These are phyloP conservation scores for Earliella scabrosa DNA, from an alignment of 1,284 basidiomycete species.

Conservation along the genomic window DNA sequence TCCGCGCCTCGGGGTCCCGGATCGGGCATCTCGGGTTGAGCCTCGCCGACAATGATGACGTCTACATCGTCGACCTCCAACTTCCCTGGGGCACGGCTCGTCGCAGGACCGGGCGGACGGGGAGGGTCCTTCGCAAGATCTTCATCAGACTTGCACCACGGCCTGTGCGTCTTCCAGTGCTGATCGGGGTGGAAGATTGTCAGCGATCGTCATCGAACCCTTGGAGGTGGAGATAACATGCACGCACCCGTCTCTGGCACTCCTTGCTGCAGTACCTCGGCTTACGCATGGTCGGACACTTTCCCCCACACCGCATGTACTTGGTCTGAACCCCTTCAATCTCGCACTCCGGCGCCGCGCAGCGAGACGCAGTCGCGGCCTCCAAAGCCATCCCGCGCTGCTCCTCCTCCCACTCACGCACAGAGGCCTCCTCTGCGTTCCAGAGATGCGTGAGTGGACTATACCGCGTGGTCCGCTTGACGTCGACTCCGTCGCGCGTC, in stretches of 20 bases:
- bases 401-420: neutral
- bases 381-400: conserved; percentile 4
- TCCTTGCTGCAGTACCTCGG: conserved; percentile 7
- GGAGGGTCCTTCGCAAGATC: neutral
- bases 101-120: neutral
- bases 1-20: neutral
- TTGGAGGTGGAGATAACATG: too few species aligned
- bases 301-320: conserved; percentile 9
- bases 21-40: neutral
- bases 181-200: too few species aligned
- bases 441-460: neutral
- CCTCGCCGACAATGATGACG: too few species aligned
- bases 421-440: neutral
- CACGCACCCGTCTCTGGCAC: conserved; percentile 14
- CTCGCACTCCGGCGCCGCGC: conserved; percentile 10
- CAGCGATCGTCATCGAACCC: too few species aligned
- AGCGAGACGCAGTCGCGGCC: conserved; percentile 8
- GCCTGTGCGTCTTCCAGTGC: conserved; percentile 10
- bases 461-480: neutral
- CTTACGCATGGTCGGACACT: conserved; percentile 8
- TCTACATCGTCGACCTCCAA: neutral
- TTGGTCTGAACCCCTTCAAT: conserved; percentile 7
- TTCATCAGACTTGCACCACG: conserved; percentile 9
- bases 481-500: conserved; percentile 3
- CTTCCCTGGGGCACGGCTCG: neutral